A percentile compares a stretch with the other conserved stretches of the same genome.
These are phyloP conservation scores for Lagenaria siceraria DNA, from an alignment of 306 rosid genomes.

Conservation along the genomic window DNA sequence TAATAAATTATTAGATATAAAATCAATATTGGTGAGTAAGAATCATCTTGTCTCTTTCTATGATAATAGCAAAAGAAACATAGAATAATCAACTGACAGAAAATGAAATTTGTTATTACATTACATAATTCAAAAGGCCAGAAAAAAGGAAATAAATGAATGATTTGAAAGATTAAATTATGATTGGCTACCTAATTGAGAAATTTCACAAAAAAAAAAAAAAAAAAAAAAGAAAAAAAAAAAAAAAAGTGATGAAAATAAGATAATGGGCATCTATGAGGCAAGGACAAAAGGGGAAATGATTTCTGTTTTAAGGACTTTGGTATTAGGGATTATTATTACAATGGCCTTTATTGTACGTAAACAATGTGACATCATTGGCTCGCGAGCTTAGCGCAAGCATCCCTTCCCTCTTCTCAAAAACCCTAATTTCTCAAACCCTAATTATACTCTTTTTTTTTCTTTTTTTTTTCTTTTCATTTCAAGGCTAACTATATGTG, in stretches of 20 bases:
- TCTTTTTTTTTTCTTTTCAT: too few relatives aligned
- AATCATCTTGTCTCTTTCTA: not conserved
- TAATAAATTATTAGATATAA: not conserved
- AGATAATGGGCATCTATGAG: not conserved
- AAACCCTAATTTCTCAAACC: not conserved
- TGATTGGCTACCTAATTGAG: not conserved
- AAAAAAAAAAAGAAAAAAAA: not conserved
- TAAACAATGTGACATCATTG: not conserved
- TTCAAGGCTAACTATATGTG: too few relatives aligned
- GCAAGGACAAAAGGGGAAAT: not conserved
- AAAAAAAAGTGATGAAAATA: not conserved
- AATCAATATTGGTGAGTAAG: not conserved
- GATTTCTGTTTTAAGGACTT: not conserved
- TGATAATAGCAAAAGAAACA: too few relatives aligned
- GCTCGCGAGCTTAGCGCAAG: not conserved
- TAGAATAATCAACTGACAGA: not conserved
- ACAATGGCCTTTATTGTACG: not conserved
- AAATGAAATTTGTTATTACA: not conserved
- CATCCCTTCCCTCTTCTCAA: not conserved
- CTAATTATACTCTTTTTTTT: too few relatives aligned
- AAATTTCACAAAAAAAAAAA: not conserved
- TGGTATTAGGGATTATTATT: not conserved
- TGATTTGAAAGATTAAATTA: not conserved
- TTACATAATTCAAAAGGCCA: not conserved
- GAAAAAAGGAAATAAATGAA: not conserved